Percentiles rank a stretch among this genome's conserved stretches.
Evolutionary conservation across 108 stramenopile genomes (phyloP).

Genomic region (Nannochloropsis gaditana): DNA sequence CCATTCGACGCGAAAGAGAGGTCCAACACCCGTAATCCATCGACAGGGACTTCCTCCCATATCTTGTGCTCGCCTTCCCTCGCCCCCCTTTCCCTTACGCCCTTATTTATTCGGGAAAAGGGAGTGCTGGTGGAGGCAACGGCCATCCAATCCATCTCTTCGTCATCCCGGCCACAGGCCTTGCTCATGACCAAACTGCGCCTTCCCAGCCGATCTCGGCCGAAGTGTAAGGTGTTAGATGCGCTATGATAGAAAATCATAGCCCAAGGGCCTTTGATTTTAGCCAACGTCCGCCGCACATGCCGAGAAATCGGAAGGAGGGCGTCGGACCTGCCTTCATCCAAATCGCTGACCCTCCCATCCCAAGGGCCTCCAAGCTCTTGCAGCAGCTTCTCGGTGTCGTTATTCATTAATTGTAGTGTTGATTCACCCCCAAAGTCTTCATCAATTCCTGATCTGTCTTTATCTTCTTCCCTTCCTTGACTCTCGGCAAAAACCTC

Average conservation of each 20-base stretch:
- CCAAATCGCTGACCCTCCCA: not conserved
- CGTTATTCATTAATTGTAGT: constrained; percentile 12
- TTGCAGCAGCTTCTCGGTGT: constrained; percentile 22
- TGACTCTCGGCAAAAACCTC: constrained; percentile 43
- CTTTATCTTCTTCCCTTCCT: not conserved
- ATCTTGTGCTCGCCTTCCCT: not conserved
- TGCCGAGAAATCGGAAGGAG: constrained; percentile 7
- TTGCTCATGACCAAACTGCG: constrained; percentile 40
- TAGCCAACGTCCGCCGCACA: constrained; percentile 22
- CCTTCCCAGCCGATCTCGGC: constrained; percentile 54
- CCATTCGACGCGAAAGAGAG: not conserved
- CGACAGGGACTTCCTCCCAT: constrained; percentile 13
- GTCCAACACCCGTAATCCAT: not conserved
- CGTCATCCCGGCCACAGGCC: no score
- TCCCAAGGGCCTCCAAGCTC: constrained; percentile 28
- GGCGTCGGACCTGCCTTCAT: not conserved
- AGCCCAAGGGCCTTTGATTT: constrained; percentile 48
- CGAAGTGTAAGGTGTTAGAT: constrained; percentile 34
- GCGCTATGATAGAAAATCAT: constrained; percentile 38
- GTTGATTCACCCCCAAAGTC: not conserved
- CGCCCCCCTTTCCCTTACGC: constrained; percentile 20
- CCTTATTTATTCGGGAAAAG: not conserved
- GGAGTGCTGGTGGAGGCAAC: constrained; percentile 13
- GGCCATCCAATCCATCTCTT: not conserved
- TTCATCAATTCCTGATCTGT: not conserved